phyloP scores from a whole-genome alignment of 1,284 basidiomycete genomes.

The Sporisorium scitamineum region DNA sequence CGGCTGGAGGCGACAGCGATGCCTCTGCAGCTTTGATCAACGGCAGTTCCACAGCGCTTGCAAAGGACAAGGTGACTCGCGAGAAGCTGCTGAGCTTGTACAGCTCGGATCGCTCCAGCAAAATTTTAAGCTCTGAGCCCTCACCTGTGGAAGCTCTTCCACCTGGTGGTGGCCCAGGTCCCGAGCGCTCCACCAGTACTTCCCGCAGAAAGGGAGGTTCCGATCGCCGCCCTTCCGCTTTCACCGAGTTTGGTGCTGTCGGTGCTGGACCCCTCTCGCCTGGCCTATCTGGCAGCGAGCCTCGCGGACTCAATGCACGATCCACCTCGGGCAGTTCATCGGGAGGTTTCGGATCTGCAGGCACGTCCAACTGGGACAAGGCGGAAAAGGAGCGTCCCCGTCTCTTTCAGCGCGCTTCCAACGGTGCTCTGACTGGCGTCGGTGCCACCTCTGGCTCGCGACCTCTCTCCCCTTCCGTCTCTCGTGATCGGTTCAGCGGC shows the following conservation, averaged over 20 bases:
- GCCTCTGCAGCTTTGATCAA: constrained; percentile 33
- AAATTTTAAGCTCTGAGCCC: constrained; percentile 28
- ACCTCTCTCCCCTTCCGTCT: constrained; percentile 48
- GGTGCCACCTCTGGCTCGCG: constrained; percentile 28
- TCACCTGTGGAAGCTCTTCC: constrained; percentile 31
- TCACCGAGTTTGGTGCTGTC: constrained; percentile 33
- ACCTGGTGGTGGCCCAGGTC: constrained; percentile 9
- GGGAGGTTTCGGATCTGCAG: constrained; percentile 32
- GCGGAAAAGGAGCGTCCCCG: constrained; percentile 52
- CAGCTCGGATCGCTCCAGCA: constrained; percentile 48
- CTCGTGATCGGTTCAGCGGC: constrained; percentile 55
- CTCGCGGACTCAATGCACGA: constrained; percentile 55
- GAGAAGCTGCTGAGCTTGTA: constrained; percentile 60
- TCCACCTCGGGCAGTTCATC: constrained; percentile 42
- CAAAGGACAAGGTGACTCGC: constrained; percentile 48
- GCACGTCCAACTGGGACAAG: constrained; percentile 41
- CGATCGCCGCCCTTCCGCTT: constrained; percentile 38
- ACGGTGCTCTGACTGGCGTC: constrained; percentile 34
- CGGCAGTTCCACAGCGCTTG: constrained; percentile 27
- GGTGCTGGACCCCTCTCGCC: constrained; percentile 39
- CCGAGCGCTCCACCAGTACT: constrained; percentile 41
- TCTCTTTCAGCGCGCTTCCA: constrained; percentile 56
- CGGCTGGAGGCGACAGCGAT: constrained; percentile 20
- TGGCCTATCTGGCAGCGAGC: constrained; percentile 33
- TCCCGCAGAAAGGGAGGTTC: constrained; percentile 39